Evolutionary conservation across 2,329 filamentous ascomycete genomes (phyloP), one percentile per base, ranked within the genome.

Genomic region (Ophiostoma piceae): DNA sequence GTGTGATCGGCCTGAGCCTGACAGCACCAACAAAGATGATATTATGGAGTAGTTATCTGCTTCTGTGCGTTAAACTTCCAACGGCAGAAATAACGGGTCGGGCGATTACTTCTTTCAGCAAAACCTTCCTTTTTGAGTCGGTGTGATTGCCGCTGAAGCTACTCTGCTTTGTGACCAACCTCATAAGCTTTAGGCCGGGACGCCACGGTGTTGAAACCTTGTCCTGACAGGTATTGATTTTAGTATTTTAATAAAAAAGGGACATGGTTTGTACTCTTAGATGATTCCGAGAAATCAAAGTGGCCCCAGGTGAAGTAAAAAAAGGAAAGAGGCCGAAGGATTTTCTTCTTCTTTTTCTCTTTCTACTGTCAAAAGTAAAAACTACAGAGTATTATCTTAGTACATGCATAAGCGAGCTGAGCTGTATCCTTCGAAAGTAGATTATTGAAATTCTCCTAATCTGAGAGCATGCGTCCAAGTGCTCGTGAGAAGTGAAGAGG

Each of bases 1-100:
- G 51, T 57, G 51, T 57, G 51, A 57, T 57, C 22, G 51, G 51
- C 51, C n/a, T 57, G n/a, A 14, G n/a, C 51, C 51, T 57, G 22
- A 19, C 43, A 47, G 7, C 3, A 22, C 51, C 51, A 57, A 57
- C 51, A 57, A 57, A 22, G 9, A 57, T 7, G 16, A 57, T 51
- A 19, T 7, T 51, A 19, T 22, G 47, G 47, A 19, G 19, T 41
- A 41, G 39, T 41, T 51, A 51, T 51, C 16, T 51, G 47, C 51
- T 57, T 47, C 43, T 8, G 51, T 57, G 9, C 11, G 9, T 26
- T 22, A 12, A 26, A 26, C 9, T 26, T 11, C 19, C 47, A 51
- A 51, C 16, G 3, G 16, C 47, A 51, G n/a, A 16, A 51, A 19
- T 51, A 51, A 51, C 47, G 51, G 51, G 51, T 57, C 51, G 51